Conservation (phyloP, 139 green algal species). For the Chlorella sp. region DNA sequence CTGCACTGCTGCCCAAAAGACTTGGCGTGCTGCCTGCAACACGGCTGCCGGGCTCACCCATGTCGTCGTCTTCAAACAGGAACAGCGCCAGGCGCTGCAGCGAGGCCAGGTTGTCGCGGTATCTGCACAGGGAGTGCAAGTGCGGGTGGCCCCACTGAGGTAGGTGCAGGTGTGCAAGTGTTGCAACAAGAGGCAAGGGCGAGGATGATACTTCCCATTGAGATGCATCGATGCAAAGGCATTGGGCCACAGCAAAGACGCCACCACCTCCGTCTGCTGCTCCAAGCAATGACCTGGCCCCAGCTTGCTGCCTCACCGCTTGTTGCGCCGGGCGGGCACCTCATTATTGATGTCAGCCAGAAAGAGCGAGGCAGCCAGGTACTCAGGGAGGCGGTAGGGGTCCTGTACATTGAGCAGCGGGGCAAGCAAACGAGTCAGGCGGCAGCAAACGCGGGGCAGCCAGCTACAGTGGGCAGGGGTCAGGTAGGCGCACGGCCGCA, state of each 20-base stretch:
- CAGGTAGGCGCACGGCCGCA: too few species aligned
- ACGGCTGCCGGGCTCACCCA: too few species aligned
- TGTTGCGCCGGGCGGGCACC: neutral
- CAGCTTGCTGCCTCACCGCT: neutral
- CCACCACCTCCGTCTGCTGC: too few species aligned
- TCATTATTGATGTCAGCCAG: constrained; percentile 94
- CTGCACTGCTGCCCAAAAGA: too few species aligned
- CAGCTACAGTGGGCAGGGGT: too few species aligned
- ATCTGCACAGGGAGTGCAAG: constrained; percentile 27
- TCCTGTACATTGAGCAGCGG: constrained; percentile 62
- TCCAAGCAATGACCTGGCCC: too few species aligned
- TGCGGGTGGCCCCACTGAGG: neutral
- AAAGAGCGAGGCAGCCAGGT: constrained; percentile 77
- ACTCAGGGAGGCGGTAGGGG: constrained; percentile 66
- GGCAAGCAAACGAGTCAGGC: neutral
- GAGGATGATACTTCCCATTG: too few species aligned
- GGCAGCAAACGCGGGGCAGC: too few species aligned
- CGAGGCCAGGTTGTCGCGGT: constrained; percentile 76
- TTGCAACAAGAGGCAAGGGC: too few species aligned
- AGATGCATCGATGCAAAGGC: too few species aligned
- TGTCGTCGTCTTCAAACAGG: constrained; percentile 84
- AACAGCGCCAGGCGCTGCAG: constrained; percentile 83
- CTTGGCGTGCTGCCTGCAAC: too few species aligned
- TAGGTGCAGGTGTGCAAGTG: neutral
- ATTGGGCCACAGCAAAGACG: too few species aligned